Evolutionary conservation across 805 yeast genomes (phyloP).

Genomic region (Peterozyma xylosa): DNA sequence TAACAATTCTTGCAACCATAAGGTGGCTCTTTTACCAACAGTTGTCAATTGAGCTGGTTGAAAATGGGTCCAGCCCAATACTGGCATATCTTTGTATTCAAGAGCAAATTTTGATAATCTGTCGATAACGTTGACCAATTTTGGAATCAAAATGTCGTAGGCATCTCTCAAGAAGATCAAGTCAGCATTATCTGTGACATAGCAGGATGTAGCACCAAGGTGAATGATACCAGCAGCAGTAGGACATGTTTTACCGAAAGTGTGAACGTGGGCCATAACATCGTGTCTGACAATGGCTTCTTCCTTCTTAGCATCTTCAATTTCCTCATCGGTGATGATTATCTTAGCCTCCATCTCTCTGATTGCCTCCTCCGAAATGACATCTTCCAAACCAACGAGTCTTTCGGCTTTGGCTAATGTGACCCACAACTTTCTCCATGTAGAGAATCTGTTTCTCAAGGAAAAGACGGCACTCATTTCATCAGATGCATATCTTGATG

Average conservation of each 20-base stretch:
- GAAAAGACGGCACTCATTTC: constrained; percentile 96
- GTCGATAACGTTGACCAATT: constrained; percentile 91
- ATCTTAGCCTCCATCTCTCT: constrained; percentile 75
- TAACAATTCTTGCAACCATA: constrained; percentile 95
- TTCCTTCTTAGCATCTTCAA: constrained; percentile 80
- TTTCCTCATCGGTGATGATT: constrained; percentile 86
- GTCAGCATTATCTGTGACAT: constrained; percentile 96
- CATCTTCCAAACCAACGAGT: constrained; percentile 71
- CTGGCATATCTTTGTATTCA: constrained; percentile 91
- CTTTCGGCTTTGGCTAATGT: constrained; percentile 94
- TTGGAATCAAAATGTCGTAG: constrained; percentile 86
- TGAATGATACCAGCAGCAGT: constrained; percentile 97
- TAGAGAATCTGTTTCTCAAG: constrained; percentile 85
- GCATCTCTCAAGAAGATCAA: constrained; percentile 95
- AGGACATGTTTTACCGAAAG: constrained; percentile 87
- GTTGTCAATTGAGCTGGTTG: constrained; percentile 99
- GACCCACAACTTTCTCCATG: constrained; percentile 98
- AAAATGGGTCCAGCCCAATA: constrained; percentile 98
- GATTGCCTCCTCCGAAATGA: constrained; percentile 87
- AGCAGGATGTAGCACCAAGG: constrained; percentile 97
- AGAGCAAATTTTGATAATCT: constrained; percentile 83
- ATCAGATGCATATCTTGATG: constrained; percentile 95
- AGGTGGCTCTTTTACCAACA: constrained; percentile 95
- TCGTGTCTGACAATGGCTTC: constrained; percentile 98
- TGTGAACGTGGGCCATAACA: constrained; percentile 98